Conservation (phyloP, 805 yeast species). For the Grigorovia yakushimaensis region DNA sequence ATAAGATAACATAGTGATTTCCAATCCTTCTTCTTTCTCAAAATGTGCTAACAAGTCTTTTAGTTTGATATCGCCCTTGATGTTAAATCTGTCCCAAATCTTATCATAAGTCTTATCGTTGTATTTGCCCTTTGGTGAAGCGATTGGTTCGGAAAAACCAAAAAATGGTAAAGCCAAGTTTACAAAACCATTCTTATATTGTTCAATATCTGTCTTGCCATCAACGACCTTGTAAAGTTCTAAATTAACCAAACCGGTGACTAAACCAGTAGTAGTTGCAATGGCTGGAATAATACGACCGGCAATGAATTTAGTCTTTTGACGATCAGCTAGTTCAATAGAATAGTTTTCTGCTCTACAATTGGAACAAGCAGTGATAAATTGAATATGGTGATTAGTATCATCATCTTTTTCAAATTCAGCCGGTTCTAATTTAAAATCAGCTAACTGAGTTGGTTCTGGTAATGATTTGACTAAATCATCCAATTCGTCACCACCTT, state of each 20-base stretch:
- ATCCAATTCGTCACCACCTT: constrained; percentile 54
- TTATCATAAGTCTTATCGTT: constrained; percentile 71
- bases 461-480: constrained; percentile 73
- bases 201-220: constrained; percentile 63
- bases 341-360: constrained; percentile 88
- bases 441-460: constrained; percentile 78
- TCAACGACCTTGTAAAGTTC: constrained; percentile 88
- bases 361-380: constrained; percentile 91
- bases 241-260: constrained; percentile 86
- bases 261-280: constrained; percentile 98
- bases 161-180: constrained; percentile 91
- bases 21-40: constrained; percentile 73
- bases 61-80: constrained; percentile 67
- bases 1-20: constrained; percentile 82
- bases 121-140: constrained; percentile 73
- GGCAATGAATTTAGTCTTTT: constrained; percentile 92
- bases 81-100: constrained; percentile 92
- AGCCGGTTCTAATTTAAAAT: constrained; percentile 77
- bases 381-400: constrained; percentile 90
- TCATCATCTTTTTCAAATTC: constrained; percentile 99
- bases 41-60: constrained; percentile 66
- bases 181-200: constrained; percentile 85
- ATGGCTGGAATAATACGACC: constrained; percentile 98
- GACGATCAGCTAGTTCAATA: constrained; percentile 80
- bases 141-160: constrained; percentile 94